Conservation (phyloP, 2,329 filamentous ascomycete species). For the Botrytis byssoidea region DNA sequence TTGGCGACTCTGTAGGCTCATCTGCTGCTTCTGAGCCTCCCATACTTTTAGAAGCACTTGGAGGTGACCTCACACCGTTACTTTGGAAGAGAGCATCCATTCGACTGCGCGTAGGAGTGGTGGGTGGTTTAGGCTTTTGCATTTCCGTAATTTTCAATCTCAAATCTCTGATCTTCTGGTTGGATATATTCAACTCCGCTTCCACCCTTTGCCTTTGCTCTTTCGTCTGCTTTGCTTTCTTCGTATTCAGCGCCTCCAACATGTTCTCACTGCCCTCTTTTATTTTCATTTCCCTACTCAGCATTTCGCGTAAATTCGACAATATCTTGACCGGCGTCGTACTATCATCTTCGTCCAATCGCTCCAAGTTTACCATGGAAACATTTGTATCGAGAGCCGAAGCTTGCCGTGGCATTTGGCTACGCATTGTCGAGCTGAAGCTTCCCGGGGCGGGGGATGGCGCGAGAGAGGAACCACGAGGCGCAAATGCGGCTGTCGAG, state of each 20-base stretch:
- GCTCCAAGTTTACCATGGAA: constrained; percentile 50
- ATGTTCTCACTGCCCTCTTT: constrained; percentile 97
- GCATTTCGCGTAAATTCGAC: constrained; percentile 72
- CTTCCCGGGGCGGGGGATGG: constrained; percentile 73
- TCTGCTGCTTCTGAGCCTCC: constrained; percentile 60
- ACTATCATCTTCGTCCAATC: constrained; percentile 61
- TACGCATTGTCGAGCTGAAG: constrained; percentile 85
- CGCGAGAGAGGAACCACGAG: constrained; percentile 67
- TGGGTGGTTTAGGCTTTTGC: constrained; percentile 50
- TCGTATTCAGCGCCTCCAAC: constrained; percentile 88
- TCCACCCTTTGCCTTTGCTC: constrained; percentile 78
- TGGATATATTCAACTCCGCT: constrained; percentile 86
- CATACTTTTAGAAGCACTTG: constrained; percentile 53
- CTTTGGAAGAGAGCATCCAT: constrained; percentile 49
- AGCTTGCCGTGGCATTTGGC: constrained; percentile 62
- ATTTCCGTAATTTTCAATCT: constrained; percentile 59
- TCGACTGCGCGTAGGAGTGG: constrained; percentile 50
- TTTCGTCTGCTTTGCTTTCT: constrained; percentile 93
- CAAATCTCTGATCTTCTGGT: constrained; percentile 64
- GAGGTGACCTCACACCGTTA: constrained; percentile 55
- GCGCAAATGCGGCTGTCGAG: constrained; percentile 60
- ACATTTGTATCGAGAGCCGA: constrained; percentile 57
- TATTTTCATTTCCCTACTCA: constrained; percentile 96
- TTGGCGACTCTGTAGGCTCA: constrained; percentile 78
- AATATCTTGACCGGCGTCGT: constrained; percentile 69